A percentile compares a stretch with the other conserved stretches of the same genome.
Evolutionary conservation across 202 grass and related monocot genomes (phyloP).

Genomic region (Alloteropsis angusta): DNA sequence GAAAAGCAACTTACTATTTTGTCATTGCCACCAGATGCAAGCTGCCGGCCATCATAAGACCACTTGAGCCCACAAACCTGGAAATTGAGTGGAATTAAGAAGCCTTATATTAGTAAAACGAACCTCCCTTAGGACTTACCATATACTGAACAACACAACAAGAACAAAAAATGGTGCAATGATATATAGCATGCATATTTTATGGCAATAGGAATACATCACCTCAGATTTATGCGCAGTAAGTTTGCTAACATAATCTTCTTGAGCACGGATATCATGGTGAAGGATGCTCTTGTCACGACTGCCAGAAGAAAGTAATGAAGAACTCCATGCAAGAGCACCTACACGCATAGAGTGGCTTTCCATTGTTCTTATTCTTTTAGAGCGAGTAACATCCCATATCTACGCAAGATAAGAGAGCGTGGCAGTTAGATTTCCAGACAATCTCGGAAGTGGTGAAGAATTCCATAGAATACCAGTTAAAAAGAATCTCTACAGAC

Average conservation of each 20-base stretch:
- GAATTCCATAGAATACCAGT: neutral
- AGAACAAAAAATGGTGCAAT: neutral
- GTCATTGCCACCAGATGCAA: slow-evolving; percentile 91
- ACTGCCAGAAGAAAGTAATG: slow-evolving; percentile 90
- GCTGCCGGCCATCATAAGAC: slow-evolving; percentile 87
- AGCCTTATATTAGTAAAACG: neutral
- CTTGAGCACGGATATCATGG: slow-evolving; percentile 74
- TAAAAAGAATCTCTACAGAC: neutral
- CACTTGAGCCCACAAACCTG: slow-evolving; percentile 98
- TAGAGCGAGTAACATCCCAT: slow-evolving; percentile 76
- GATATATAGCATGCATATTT: neutral
- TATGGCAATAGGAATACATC: slow-evolving; percentile 9
- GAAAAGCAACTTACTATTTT: slow-evolving; percentile 55
- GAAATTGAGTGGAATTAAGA: neutral
- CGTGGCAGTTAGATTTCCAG: neutral
- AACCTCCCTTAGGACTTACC: neutral
- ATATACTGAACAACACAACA: neutral
- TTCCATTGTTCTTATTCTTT: slow-evolving; percentile 78
- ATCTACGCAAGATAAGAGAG: slow-evolving; percentile 46
- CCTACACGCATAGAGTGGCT: slow-evolving; percentile 77
- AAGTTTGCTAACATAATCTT: slow-evolving; percentile 85
- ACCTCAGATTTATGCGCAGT: slow-evolving; percentile 96
- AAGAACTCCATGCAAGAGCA: slow-evolving; percentile 86
- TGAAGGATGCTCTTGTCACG: slow-evolving; percentile 82
- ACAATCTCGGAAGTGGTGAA: neutral